Conservation (phyloP, 2,329 filamentous ascomycete genomes). For the Claviceps paspali region DNA sequence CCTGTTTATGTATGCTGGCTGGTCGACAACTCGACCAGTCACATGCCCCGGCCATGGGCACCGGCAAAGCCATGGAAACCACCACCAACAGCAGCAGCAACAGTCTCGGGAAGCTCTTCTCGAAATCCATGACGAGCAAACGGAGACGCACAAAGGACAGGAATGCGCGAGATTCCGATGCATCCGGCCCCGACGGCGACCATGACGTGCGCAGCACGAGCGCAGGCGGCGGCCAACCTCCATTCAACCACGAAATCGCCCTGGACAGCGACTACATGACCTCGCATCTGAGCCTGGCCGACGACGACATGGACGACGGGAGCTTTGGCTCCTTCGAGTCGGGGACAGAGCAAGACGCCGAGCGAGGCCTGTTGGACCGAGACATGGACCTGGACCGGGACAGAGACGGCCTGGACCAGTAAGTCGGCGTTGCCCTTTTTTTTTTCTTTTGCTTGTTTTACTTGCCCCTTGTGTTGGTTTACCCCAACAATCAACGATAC, state of each 20-base stretch:
- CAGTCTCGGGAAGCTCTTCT: constrained; percentile 35
- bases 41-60: neutral
- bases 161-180: too few species aligned
- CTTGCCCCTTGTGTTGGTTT: too few species aligned
- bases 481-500: too few species aligned
- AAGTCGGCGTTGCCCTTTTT: neutral
- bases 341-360: constrained; percentile 15
- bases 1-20: too few species aligned
- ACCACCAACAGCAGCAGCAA: too few species aligned
- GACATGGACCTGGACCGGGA: constrained; percentile 14
- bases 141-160: constrained; percentile 33
- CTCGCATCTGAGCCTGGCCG: constrained; percentile 15
- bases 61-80: too few species aligned
- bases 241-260: constrained; percentile 18
- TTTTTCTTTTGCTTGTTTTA: too few species aligned
- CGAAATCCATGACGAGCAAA: constrained; percentile 34
- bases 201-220: constrained; percentile 18
- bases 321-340: constrained; percentile 21
- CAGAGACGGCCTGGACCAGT: constrained; percentile 1
- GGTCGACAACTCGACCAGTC: too few species aligned
- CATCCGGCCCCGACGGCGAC: constrained; percentile 13
- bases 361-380: constrained; percentile 17
- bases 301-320: constrained; percentile 17
- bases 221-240: constrained; percentile 12
- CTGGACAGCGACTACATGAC: constrained; percentile 18